phyloP scores from a whole-genome alignment of 805 yeast genomes.

The Yamadazyma kitorensis region DNA sequence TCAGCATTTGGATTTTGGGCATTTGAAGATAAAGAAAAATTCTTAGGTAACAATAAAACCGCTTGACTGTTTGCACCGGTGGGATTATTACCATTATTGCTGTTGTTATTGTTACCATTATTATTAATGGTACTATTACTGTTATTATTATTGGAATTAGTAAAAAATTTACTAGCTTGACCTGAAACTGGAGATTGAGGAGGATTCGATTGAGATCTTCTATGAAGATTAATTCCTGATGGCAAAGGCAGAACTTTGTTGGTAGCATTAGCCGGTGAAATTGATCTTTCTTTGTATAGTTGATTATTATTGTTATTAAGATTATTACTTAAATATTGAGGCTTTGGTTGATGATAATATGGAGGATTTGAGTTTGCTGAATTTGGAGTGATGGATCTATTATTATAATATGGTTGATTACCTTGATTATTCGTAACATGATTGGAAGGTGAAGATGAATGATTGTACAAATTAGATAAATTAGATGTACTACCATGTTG shows the following conservation, averaged over 20 bases:
- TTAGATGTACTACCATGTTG: conserved; percentile 7
- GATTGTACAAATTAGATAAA: conserved; percentile 9
- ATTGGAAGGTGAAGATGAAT: conserved; percentile 12
- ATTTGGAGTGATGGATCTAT: conserved; percentile 14
- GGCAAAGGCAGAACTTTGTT: conserved; percentile 17
- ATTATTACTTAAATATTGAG: conserved; percentile 22
- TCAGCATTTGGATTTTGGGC: conserved; percentile 7
- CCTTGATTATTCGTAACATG: conserved; percentile 4
- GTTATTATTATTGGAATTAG: conserved; percentile 14
- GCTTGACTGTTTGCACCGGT: conserved; percentile 35
- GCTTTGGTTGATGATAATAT: conserved; percentile 33
- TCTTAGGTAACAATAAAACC: conserved; percentile 49
- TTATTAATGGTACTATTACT: background rate
- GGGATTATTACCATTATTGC: no score
- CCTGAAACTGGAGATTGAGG: conserved; percentile 15
- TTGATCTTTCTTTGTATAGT: conserved; percentile 22
- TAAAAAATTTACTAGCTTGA: background rate
- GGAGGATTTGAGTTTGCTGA: conserved; percentile 13
- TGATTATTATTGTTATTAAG: conserved; percentile 5
- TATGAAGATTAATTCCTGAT: conserved; percentile 17
- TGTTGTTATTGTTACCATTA: background rate
- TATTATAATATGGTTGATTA: conserved; percentile 2
- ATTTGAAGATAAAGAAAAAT: conserved; percentile 27
- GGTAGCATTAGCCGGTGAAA: conserved; percentile 21
- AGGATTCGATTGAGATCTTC: conserved; percentile 36